Evolutionary conservation across 1,139 yeast genomes (phyloP), one percentile per base, ranked within the genome.

Genomic region (Scheffersomyces titani): DNA sequence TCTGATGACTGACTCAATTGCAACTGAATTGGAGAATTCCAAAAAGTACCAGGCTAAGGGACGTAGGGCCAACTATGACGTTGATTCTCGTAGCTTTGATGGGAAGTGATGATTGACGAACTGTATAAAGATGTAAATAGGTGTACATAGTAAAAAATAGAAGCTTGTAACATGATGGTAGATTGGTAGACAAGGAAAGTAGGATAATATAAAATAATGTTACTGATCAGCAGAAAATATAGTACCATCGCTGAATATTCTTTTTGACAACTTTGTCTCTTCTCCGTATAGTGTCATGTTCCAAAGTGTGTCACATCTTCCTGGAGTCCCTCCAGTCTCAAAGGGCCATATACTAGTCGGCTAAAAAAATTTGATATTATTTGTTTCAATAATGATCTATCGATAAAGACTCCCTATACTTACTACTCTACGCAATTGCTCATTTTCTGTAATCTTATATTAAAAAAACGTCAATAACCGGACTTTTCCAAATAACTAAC

Each of bases 31-130:
- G 63, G 82, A 78, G 62, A 61, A 58, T 22, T 67, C 75, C 46
- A 71, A 69, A 59, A 70, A 72, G 62, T 78, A 78, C 60, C 72
- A 67, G 53, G 61, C 63, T 30, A 64, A 73, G 63, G 80, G 79
- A 13, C 75, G 69, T 60, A 68, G 63, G 61, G 75, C 77, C 49
- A 62, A 65, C 20, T 75, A 60, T 52, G 77, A 70, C 51, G 66
- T 67, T 19, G 65, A 69, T 51, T 62, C 65, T 16, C 53, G 54
- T 18, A 54, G 47, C 19, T 63, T 56, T 57, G 70, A 68, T 49
- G 71, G 71, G 3, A 63, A 62, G 50, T 67, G 55, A 53, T 6
- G 19, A 49, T n/a, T 16, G 22, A 51, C n/a, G 47, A 44, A 36
- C 13, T 30, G 40, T 30, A 30, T 30, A 30, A 30, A 30, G 16